These are phyloP conservation scores for Phialophora tarda DNA, from an alignment of 2,329 filamentous ascomycete species.

Conservation along the genomic window DNA sequence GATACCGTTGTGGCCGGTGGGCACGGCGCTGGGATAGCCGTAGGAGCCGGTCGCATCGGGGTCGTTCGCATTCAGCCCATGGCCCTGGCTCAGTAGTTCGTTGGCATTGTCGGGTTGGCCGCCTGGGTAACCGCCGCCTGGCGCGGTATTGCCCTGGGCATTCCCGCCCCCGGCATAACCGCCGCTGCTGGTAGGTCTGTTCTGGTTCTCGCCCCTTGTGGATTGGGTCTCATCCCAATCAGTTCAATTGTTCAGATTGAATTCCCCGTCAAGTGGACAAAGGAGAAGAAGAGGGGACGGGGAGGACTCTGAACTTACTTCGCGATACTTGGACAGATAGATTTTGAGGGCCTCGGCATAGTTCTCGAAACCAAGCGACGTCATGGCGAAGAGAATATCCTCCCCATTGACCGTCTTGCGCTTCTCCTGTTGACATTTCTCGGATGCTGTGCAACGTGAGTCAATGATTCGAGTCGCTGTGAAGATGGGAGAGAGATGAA, in stretches of 20 bases:
- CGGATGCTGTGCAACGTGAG: conserved; percentile 71
- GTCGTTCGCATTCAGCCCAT: conserved; percentile 51
- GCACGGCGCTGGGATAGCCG: conserved; percentile 55
- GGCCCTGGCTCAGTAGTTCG: conserved; percentile 51
- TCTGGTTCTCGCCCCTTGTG: conserved; percentile 70
- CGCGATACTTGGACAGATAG: conserved; percentile 94
- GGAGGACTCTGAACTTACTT: conserved; percentile 69
- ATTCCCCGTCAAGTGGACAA: conserved; percentile 45
- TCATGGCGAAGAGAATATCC: conserved; percentile 99
- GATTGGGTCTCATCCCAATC: conserved; percentile 75
- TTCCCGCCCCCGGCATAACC: conserved; percentile 48
- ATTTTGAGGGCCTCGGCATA: conserved; percentile 98
- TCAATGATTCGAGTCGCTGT: conserved; percentile 25
- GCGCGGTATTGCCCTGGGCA: conserved; percentile 42
- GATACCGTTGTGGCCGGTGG: conserved; percentile 55
- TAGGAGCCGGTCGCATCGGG: conserved; percentile 51
- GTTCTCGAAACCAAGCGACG: conserved; percentile 97
- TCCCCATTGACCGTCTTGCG: conserved; percentile 99
- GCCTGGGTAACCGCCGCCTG: conserved; percentile 44
- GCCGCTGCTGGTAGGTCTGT: conserved; percentile 58
- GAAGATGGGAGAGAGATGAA: conserved; percentile 3
- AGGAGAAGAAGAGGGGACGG: conserved; percentile 30
- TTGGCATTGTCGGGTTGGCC: conserved; percentile 51
- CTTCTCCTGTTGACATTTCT: conserved; percentile 99
- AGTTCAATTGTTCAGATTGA: conserved; percentile 57